A percentile compares a stretch with the other conserved stretches of the same genome.
Evolutionary conservation across 2,329 filamentous ascomycete species (phyloP).

Genomic region (Fonsecaea erecta): DNA sequence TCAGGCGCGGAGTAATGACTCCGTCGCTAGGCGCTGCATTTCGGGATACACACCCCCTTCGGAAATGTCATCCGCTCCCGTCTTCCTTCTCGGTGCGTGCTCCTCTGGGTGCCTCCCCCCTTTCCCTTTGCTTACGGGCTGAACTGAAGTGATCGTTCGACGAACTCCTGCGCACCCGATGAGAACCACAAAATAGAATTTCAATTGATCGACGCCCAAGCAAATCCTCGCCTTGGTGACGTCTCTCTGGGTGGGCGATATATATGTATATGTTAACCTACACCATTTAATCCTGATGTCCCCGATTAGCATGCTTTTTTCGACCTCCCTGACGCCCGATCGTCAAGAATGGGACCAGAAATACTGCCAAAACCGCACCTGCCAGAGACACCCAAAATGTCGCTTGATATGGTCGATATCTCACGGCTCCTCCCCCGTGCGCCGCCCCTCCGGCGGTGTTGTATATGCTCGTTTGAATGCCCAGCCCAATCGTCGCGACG

Average conservation of each 20-base stretch:
- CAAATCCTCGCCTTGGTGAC: neutral
- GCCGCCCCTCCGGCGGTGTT: conserved; percentile 32
- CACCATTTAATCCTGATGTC: conserved; percentile 17
- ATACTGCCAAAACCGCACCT: conserved; percentile 32
- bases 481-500: conserved; percentile 63
- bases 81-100: neutral
- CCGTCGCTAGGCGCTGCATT: neutral
- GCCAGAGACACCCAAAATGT: conserved; percentile 38
- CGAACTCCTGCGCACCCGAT: neutral
- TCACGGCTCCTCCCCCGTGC: conserved; percentile 21
- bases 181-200: neutral
- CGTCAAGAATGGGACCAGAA: conserved; percentile 37
- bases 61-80: neutral
- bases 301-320: conserved; percentile 22
- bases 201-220: neutral
- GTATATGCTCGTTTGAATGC: conserved; percentile 61
- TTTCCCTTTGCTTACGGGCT: neutral
- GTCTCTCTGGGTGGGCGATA: neutral
- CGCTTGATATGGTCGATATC: conserved; percentile 37
- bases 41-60: neutral
- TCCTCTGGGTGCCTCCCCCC: neutral
- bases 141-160: neutral
- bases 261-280: neutral
- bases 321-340: conserved; percentile 35
- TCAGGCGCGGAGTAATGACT: too few relatives aligned